These are phyloP conservation scores for Venturia nashicola DNA, from an alignment of 2,329 filamentous ascomycete genomes.

Conservation along the genomic window DNA sequence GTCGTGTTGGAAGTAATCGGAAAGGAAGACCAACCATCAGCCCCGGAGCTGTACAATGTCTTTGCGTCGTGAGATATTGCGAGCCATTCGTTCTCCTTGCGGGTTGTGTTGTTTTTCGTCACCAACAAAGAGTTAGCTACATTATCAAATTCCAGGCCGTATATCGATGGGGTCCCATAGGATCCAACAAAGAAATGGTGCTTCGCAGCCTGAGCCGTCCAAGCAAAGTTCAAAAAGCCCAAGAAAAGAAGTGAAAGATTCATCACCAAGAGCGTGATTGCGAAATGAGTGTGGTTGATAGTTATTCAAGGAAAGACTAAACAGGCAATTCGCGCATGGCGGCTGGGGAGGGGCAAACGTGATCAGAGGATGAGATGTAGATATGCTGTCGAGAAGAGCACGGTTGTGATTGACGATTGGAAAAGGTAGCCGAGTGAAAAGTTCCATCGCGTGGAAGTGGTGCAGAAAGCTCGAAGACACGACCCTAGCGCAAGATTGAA, in stretches of 20 bases:
- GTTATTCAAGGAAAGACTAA: background rate
- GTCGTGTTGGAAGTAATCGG: constrained; percentile 5
- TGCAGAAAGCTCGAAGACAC: background rate
- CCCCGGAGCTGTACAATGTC: constrained; percentile 5
- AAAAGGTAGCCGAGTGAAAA: background rate
- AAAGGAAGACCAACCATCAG: constrained; percentile 6
- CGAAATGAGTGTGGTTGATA: background rate
- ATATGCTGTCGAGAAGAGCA: too few relatives aligned
- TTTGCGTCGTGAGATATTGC: constrained; percentile 6
- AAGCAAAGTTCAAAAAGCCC: background rate
- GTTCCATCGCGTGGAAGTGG: background rate
- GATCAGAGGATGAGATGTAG: background rate
- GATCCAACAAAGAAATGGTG: constrained; percentile 9
- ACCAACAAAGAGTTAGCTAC: background rate
- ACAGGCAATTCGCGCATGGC: background rate
- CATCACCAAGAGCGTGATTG: background rate
- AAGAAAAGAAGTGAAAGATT: background rate
- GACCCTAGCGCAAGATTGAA: background rate
- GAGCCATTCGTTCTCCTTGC: constrained; percentile 8
- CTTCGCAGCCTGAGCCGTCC: background rate
- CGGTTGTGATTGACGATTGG: background rate
- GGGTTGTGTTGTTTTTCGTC: constrained; percentile 2
- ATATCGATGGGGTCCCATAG: constrained; percentile 3
- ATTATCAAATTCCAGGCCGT: constrained; percentile 2
- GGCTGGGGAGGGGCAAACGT: background rate